phyloP scores from a whole-genome alignment of 2,329 filamentous ascomycete species.

The Cladosporium colombiae region DNA sequence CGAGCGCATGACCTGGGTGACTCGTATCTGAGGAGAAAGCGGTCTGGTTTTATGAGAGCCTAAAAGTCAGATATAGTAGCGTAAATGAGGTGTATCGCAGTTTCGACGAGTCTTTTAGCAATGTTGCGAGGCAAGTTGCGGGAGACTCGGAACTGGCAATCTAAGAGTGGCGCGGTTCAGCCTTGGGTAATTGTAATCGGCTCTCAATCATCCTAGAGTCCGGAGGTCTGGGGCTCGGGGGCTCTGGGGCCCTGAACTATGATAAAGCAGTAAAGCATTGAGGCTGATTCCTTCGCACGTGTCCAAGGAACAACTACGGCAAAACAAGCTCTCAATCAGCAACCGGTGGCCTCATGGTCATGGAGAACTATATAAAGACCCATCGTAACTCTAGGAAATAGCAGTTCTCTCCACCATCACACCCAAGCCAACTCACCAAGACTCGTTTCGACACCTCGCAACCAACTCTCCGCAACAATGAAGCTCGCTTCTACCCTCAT shows the following conservation, averaged over 20 bases:
- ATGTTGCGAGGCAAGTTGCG: not conserved
- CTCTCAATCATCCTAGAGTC: not conserved
- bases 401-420: not conserved
- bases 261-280: not conserved
- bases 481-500: conserved; percentile 3
- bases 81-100: not conserved
- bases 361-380: not conserved
- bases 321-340: not conserved
- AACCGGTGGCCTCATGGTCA: not conserved
- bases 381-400: not conserved
- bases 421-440: not conserved
- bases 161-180: not conserved
- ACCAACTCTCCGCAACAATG: conserved; percentile 1
- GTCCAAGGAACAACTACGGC: not conserved
- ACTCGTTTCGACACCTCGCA: not conserved
- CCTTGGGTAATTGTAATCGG: not conserved
- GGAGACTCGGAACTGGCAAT: not conserved
- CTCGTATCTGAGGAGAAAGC: not conserved
- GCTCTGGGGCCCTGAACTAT: not conserved
- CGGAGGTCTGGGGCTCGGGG: not conserved
- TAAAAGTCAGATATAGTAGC: not conserved
- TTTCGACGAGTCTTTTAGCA: not conserved
- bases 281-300: not conserved
- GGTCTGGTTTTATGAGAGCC: not conserved
- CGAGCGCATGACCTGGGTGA: not conserved